Evolutionary conservation across 345 rosid genomes (phyloP).

Genomic region (Iberis pinnata): DNA sequence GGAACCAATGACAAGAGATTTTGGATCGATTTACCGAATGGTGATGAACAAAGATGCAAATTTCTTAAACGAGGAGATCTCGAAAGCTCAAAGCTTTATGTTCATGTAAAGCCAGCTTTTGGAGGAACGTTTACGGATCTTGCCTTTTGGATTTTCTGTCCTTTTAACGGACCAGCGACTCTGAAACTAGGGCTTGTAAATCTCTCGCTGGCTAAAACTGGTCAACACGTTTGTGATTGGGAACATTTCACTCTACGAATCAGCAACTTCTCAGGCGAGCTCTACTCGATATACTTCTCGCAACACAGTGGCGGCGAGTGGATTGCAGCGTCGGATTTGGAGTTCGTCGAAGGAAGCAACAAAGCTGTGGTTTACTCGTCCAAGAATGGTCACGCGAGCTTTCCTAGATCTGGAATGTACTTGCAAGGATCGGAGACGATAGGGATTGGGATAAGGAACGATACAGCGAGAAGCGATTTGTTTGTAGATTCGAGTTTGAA

Average conservation of each 20-base stretch:
- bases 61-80: slow-evolving; percentile 46
- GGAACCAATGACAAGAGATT: slow-evolving; percentile 54
- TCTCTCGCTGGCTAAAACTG: slow-evolving; percentile 45
- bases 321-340: slow-evolving; percentile 64
- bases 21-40: slow-evolving; percentile 56
- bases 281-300: slow-evolving; percentile 68
- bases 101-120: slow-evolving; percentile 71
- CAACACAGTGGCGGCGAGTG: slow-evolving; percentile 90
- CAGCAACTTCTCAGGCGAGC: slow-evolving; percentile 75
- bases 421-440: slow-evolving; percentile 57
- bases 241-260: slow-evolving; percentile 85
- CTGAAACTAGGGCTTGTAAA: slow-evolving; percentile 49
- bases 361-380: slow-evolving; percentile 65
- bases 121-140: slow-evolving; percentile 80
- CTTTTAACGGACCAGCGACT: slow-evolving; percentile 87
- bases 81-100: slow-evolving; percentile 63
- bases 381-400: slow-evolving; percentile 73
- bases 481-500: slow-evolving; percentile 51
- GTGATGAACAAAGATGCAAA: slow-evolving; percentile 8
- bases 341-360: slow-evolving; percentile 49
- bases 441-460: slow-evolving; percentile 73
- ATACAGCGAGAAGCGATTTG: slow-evolving; percentile 43
- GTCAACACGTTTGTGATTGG: slow-evolving; percentile 92
- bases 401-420: slow-evolving; percentile 55
- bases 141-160: slow-evolving; percentile 80